Percentiles rank a stretch among this genome's conserved stretches.
These are phyloP conservation scores for Ceratocystis alfenasii DNA, from an alignment of 2,329 filamentous ascomycete species.

Conservation along the genomic window DNA sequence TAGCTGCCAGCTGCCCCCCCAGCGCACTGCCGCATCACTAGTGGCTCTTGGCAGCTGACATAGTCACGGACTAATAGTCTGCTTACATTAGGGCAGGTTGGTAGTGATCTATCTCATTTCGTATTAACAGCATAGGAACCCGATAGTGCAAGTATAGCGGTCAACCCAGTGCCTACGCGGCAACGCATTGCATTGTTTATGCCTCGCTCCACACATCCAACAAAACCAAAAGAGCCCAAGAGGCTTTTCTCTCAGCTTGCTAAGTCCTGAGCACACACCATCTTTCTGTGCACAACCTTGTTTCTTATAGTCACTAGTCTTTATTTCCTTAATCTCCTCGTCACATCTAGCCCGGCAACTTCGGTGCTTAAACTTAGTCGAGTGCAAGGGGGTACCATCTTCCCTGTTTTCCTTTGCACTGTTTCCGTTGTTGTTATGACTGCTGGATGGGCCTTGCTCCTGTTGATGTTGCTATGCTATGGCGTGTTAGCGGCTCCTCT, in stretches of 20 bases:
- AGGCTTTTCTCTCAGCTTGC: not conserved
- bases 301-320: not conserved
- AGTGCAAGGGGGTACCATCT: not conserved
- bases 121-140: not conserved
- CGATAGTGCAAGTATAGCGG: not conserved
- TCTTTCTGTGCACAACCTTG: not conserved
- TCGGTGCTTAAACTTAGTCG: slow-evolving; percentile 1
- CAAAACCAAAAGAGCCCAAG: not conserved
- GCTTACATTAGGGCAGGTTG: not conserved
- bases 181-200: not conserved
- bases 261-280: not conserved
- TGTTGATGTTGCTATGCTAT: not conserved
- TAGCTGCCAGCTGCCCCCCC: not conserved
- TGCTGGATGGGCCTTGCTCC: not conserved
- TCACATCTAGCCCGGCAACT: not conserved
- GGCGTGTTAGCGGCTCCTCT: not conserved
- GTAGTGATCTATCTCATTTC: not conserved
- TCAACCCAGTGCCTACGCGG: not conserved
- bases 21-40: not conserved
- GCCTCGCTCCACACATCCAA: not conserved
- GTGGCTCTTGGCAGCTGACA: not conserved
- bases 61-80: not conserved
- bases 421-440: not conserved
- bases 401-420: not conserved
- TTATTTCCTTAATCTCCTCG: slow-evolving; percentile 1